Evolutionary conservation across 805 yeast genomes (phyloP), one percentile per base, ranked within the genome.

Genomic region (Saturnispora dispora): DNA sequence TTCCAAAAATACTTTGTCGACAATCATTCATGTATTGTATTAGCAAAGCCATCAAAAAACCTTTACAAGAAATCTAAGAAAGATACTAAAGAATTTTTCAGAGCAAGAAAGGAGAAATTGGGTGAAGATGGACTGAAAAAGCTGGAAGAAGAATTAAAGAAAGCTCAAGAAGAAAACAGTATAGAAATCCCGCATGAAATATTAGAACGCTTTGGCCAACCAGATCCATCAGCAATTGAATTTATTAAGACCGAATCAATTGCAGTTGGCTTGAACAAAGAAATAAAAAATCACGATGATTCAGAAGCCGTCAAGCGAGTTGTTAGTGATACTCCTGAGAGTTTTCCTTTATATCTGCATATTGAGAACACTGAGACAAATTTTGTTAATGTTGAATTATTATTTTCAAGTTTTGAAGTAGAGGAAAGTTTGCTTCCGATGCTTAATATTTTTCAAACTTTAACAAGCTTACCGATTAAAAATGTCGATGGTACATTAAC

Each of bases 311-410:
- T 60, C 23, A 47, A 58, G 44, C 49, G 57, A 15, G 53, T 55
- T 41, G 48, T 54, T 8, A 27, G 48, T 6, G 71, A 67, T 52
- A 58, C 63, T 1, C 81, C 83, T 28, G 48, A 58, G 1, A 71
- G 75, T 47, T 74, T 84, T 55, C 88, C 90, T 4, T 65, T 90
- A 37, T 82, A 80, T 55, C 63, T 90, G 48, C 93, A 88, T 62
- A 75, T 85, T 58, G 97, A 93, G 65, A 79, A 83, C 56, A 83
- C 79, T 61, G 77, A 82, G 50, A 86, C 96, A 1, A 82, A 85
- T 60, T 93, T 91, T 63, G 78, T 87, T 35, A 79, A 85, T 13
- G 72, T 89, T 20, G 78, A 81, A 52, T 63, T 88, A 37, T 64
- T 83, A 36, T 64, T 86, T 61, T 77, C 83, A 9, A 78, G 87